Conservation (phyloP, 2,329 filamentous ascomycete species). For the Fusarium algeriense region DNA sequence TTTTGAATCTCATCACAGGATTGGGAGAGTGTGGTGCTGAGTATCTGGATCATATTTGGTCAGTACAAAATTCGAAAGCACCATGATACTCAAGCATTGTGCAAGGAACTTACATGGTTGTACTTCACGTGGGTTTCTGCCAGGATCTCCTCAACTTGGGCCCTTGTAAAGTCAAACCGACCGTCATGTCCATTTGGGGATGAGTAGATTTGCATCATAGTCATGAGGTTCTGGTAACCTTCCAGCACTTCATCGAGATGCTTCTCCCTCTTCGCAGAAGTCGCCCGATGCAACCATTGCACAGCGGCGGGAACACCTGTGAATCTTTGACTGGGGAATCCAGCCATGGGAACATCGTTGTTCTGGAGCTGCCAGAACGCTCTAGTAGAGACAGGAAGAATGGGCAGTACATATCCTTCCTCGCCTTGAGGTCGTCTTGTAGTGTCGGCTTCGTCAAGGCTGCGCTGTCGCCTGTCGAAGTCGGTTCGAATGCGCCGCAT, state of each 20-base stretch:
- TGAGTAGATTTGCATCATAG: constrained; percentile 4
- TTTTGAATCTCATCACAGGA: no score
- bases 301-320: constrained; percentile 20
- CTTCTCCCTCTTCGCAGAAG: neutral
- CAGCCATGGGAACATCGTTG: accelerated
- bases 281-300: constrained; percentile 12
- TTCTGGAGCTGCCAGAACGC: constrained; percentile 22
- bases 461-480: neutral
- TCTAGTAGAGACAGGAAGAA: constrained; percentile 18
- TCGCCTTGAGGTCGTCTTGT: neutral
- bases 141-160: neutral
- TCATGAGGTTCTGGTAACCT: constrained; percentile 4
- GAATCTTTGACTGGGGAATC: neutral
- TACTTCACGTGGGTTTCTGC: neutral
- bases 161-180: neutral
- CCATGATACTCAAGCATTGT: no score
- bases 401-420: neutral
- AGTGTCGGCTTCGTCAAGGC: neutral
- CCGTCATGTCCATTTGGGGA: neutral
- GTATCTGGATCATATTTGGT: no score
- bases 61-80: no score
- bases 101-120: no score
- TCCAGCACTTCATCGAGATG: constrained; percentile 12
- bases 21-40: no score
- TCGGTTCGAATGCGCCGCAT: neutral